Conservation (phyloP, 805 yeast species). For the Nadsonia fulvescens region DNA sequence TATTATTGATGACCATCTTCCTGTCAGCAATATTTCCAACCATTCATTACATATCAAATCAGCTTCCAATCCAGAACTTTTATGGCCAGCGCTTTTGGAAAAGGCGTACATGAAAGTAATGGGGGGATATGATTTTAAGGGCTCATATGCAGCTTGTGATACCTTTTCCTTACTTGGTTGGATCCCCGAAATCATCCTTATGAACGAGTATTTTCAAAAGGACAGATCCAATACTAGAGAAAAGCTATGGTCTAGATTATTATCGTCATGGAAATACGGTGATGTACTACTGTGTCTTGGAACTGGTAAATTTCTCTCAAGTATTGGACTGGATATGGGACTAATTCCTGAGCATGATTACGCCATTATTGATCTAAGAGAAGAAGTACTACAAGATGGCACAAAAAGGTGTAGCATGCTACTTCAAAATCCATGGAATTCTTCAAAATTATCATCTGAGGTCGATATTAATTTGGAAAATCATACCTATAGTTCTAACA, state of each 20-base stretch:
- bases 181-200: constrained; percentile 41
- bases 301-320: constrained; percentile 29
- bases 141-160: constrained; percentile 65
- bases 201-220: constrained; percentile 18
- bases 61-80: constrained; percentile 16
- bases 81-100: constrained; percentile 63
- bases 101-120: constrained; percentile 49
- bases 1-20: constrained; percentile 28
- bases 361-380: constrained; percentile 28
- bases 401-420: background rate
- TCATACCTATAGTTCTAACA: constrained; percentile 5
- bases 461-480: background rate
- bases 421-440: constrained; percentile 4
- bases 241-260: constrained; percentile 21
- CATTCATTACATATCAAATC: constrained; percentile 22
- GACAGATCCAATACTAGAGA: constrained; percentile 10
- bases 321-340: constrained; percentile 19
- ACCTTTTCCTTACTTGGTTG: constrained; percentile 50
- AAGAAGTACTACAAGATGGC: constrained; percentile 10
- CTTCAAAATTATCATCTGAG: constrained; percentile 1
- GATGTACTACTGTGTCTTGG: constrained; percentile 45
- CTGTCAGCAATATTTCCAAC: constrained; percentile 14
- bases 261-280: constrained; percentile 17
- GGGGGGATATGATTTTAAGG: constrained; percentile 45
- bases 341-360: constrained; percentile 56